phyloP scores from a whole-genome alignment of 177 flowering plant genomes.

The Vitis hybrid region DNA sequence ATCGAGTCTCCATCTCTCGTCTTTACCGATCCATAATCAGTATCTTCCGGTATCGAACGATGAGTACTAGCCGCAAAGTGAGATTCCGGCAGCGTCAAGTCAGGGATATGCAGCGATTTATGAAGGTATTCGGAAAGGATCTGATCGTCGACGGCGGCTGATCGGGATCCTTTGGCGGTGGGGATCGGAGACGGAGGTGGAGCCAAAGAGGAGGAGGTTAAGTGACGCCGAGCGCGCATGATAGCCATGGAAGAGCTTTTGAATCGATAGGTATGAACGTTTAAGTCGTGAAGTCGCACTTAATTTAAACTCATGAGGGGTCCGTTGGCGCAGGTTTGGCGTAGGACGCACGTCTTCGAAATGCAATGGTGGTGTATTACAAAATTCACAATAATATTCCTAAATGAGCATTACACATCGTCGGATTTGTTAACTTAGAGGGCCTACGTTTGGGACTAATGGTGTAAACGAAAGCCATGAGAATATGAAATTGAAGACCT shows the following conservation, averaged over 20 bases:
- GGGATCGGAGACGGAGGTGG: conserved; percentile 66
- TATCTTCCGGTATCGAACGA: conserved; percentile 19
- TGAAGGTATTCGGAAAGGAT: conserved; percentile 38
- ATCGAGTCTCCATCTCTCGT: conserved; percentile 24
- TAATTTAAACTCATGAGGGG: not conserved
- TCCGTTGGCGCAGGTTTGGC: conserved; percentile 4
- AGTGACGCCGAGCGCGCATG: conserved; percentile 2
- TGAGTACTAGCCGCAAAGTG: not conserved
- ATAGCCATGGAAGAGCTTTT: conserved; percentile 7
- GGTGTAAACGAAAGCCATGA: too few species aligned
- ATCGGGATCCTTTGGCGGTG: conserved; percentile 48
- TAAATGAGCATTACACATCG: not conserved
- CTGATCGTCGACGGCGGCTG: conserved; percentile 46
- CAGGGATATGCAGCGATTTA: conserved; percentile 37
- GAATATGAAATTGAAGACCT: too few species aligned
- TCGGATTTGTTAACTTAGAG: too few species aligned
- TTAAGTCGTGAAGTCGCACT: too few species aligned
- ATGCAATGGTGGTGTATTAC: not conserved
- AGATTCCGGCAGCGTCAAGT: conserved; percentile 35
- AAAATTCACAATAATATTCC: not conserved
- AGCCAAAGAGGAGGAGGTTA: conserved; percentile 5
- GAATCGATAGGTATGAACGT: too few species aligned
- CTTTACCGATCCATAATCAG: conserved; percentile 21
- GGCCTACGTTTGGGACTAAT: too few species aligned
- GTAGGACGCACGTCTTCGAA: conserved; percentile 5